A percentile compares a stretch with the other conserved stretches of the same genome.
Evolutionary conservation across 345 rosid genomes (phyloP).

Genomic region (Salix exigua): DNA sequence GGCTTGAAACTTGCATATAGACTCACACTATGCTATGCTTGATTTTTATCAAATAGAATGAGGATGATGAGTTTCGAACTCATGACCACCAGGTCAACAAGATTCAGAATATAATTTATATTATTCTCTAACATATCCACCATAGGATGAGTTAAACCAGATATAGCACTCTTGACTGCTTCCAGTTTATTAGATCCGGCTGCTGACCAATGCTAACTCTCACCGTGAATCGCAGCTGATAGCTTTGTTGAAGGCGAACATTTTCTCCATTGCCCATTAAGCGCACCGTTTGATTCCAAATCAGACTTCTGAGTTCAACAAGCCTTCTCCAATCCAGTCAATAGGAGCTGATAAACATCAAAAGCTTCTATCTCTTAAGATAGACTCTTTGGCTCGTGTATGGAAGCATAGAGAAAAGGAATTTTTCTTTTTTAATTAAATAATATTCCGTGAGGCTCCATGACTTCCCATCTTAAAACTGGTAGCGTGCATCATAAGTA

Average conservation of each 20-base stretch:
- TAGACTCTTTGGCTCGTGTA: no score
- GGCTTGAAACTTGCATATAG: no score
- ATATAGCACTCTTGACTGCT: not conserved
- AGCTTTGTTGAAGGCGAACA: not conserved
- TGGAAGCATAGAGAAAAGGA: no score
- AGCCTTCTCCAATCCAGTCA: not conserved
- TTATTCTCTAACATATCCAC: not conserved
- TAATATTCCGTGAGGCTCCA: no score
- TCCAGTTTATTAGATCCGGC: not conserved
- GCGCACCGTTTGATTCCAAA: not conserved
- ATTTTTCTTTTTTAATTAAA: no score
- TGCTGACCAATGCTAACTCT: not conserved
- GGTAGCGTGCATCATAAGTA: not conserved
- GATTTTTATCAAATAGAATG: no score
- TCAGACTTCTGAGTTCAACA: not conserved
- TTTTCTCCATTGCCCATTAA: not conserved
- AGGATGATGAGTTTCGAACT: no score
- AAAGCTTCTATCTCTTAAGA: not conserved
- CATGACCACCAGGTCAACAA: no score
- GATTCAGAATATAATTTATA: no score
- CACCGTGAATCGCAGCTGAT: not conserved
- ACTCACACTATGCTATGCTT: no score
- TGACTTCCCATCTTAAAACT: no score
- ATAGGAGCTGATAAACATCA: not conserved
- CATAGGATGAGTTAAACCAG: not conserved